Evolutionary conservation across 495 filamentous ascomycete genomes (phyloP), one percentile per base, ranked within the genome.

Genomic region (Xylaria cubensis): DNA sequence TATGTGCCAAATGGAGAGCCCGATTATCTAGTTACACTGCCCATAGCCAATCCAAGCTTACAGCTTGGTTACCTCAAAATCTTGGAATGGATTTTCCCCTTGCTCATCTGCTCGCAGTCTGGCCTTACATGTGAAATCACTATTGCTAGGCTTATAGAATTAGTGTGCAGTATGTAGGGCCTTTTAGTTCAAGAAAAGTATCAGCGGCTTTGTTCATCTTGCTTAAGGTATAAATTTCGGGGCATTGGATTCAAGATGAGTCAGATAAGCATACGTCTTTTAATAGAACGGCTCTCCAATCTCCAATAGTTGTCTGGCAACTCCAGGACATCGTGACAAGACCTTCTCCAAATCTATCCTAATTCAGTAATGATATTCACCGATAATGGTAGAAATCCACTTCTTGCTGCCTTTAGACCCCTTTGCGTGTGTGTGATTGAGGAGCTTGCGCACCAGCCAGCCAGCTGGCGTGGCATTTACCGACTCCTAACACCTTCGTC

Each of bases 301-400:
- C 19, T 50, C 46, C 46, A 15, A 15, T 48, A n/a, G 46, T 50
- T 61, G 56, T 61, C 5, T 34, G n/a, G 55, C 26, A 34, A 62
- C 58, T 62, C 58, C 58, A 63, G 42, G 59, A 6, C 59, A 63
- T 1, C 59, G n/a, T 26, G n/a, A 39, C n/a, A 24, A 24, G 59
- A 44, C 19, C 29, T 39, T 24, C 59, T 63, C 59, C 59, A 63
- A 42, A 4, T 26, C 59, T 44, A 26, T 26, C 59, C 39, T 1
- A 41, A 24, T 63, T n/a, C 10, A 39, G 59, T 5, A 63, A n/a
- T 44, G 36, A 63, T 42, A 44, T 63, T 63, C 59, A 5, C 56
- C 0, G 56, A 61, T 61, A n/a, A 61, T 61, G 10, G 6, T 29
- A 26, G 36, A 41, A 26, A 13, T 21, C 59, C 15, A 26, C 59